Evolutionary conservation across 192 early-diverging fungal species (phyloP).

Genomic region (Coemansia erecta): DNA sequence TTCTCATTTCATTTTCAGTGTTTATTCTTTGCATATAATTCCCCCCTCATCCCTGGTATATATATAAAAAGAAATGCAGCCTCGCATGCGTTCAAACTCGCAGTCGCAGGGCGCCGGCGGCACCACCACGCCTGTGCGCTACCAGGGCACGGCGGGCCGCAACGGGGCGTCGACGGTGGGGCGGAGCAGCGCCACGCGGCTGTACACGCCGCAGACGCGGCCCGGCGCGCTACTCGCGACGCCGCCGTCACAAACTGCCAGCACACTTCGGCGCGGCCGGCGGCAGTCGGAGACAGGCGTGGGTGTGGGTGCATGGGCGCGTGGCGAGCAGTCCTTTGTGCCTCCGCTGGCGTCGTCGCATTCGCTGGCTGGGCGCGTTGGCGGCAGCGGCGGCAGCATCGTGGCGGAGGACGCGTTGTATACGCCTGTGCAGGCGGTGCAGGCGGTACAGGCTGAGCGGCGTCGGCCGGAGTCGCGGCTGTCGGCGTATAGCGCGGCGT

Average conservation of each 20-base stretch:
- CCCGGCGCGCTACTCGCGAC: not conserved
- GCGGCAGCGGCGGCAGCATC: no score
- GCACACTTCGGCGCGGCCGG: conserved; percentile 1
- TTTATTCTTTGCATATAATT: no score
- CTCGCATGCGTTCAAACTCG: conserved; percentile 5
- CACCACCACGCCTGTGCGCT: not conserved
- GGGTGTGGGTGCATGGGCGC: not conserved
- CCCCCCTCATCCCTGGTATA: not conserved
- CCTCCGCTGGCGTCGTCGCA: not conserved
- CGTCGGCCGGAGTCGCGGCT: conserved; percentile 15
- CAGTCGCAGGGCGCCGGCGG: conserved; percentile 3
- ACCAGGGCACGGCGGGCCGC: not conserved
- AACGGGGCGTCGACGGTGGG: not conserved
- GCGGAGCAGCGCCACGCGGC: not conserved
- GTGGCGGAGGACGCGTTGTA: no score
- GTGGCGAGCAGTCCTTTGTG: not conserved
- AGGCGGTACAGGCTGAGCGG: not conserved
- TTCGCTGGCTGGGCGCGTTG: not conserved
- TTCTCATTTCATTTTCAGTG: no score
- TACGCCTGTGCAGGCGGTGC: no score
- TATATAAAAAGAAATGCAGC: no score
- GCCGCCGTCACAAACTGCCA: not conserved
- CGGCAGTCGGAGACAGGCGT: conserved; percentile 2
- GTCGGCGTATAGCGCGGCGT: conserved; percentile 13
- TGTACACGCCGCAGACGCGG: not conserved